These are phyloP conservation scores for Patellifolia procumbens DNA, from an alignment of 179 eudicot genomes.

Conservation along the genomic window DNA sequence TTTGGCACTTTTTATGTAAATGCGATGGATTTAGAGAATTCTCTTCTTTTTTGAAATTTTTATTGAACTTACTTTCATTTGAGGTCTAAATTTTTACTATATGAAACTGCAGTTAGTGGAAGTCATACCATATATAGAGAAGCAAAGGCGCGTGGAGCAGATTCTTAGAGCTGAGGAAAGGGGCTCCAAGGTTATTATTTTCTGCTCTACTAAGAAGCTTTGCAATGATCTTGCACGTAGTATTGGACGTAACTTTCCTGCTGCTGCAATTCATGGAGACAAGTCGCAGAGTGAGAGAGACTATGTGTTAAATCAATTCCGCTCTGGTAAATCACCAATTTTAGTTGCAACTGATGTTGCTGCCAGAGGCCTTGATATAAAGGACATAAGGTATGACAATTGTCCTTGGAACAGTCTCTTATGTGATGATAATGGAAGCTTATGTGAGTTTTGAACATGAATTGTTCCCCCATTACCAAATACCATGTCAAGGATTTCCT, in stretches of 20 bases:
- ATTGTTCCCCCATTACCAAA: too few relatives aligned
- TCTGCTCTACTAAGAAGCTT: constrained; percentile 85
- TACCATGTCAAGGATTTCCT: not conserved
- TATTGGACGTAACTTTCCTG: constrained; percentile 74
- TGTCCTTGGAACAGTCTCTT: not conserved
- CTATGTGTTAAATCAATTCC: constrained; percentile 81
- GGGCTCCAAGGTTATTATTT: constrained; percentile 82
- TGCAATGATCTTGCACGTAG: constrained; percentile 91
- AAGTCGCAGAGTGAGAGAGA: constrained; percentile 93
- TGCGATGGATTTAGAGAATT: too few relatives aligned
- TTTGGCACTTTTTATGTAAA: not conserved
- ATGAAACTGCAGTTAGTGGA: constrained; percentile 62
- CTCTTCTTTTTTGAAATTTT: not conserved
- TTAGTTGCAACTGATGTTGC: constrained; percentile 98
- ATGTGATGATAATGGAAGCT: constrained; percentile 3
- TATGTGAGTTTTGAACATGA: not conserved
- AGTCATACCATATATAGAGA: constrained; percentile 80
- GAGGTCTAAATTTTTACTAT: too few relatives aligned
- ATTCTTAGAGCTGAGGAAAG: constrained; percentile 84
- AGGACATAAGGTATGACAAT: constrained; percentile 69
- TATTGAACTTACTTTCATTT: not conserved
- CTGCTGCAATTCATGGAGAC: constrained; percentile 98
- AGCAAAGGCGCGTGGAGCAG: constrained; percentile 91
- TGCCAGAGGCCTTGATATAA: constrained; percentile 94
- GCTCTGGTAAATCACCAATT: constrained; percentile 73